Evolutionary conservation across 2,329 filamentous ascomycete species (phyloP).

Genomic region (Botrytis aclada): DNA sequence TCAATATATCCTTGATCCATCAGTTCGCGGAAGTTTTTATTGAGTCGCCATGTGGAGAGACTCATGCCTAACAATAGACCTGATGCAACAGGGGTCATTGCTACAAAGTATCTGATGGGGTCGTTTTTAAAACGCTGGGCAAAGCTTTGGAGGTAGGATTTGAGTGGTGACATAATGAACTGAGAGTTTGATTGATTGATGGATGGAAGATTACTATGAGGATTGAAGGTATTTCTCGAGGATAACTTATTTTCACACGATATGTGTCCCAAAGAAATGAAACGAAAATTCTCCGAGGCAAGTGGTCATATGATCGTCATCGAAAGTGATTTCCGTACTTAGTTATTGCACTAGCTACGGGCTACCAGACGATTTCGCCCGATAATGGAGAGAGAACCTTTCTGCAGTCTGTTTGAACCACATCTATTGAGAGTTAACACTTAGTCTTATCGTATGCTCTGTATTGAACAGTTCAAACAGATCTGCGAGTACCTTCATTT

Average conservation of each 20-base stretch:
- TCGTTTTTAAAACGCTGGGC: neutral
- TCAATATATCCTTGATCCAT: neutral
- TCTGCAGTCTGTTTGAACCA: too few relatives aligned
- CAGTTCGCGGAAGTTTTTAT: neutral
- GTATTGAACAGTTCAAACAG: neutral
- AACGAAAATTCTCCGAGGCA: neutral
- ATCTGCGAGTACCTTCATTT: neutral
- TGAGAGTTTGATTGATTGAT: neutral
- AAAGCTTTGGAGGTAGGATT: neutral
- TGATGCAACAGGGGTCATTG: neutral
- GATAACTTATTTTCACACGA: too few relatives aligned
- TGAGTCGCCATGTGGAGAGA: neutral
- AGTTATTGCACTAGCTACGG: neutral
- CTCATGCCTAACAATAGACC: neutral
- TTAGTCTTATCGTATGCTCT: neutral
- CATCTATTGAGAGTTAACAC: too few relatives aligned
- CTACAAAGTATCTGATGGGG: neutral
- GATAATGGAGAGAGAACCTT: too few relatives aligned
- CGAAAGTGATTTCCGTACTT: neutral
- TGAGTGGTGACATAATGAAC: neutral
- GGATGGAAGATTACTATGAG: neutral
- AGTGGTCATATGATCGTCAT: neutral
- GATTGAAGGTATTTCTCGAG: neutral
- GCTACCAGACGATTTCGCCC: neutral
- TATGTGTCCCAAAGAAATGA: too few relatives aligned